These are phyloP conservation scores for Metschnikowia reukaufii DNA, from an alignment of 805 yeast species.

Conservation along the genomic window DNA sequence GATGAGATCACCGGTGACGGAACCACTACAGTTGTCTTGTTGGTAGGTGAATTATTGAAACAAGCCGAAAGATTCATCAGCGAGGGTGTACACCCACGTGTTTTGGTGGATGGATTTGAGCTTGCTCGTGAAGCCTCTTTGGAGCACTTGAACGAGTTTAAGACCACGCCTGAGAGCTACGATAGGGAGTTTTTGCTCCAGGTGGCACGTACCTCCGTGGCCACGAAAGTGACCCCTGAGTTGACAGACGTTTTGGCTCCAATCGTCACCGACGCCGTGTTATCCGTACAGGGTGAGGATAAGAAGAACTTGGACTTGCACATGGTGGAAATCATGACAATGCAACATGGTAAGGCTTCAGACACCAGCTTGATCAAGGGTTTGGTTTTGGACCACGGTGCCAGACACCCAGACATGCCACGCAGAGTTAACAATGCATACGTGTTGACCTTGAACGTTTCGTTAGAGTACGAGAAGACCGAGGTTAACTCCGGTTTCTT, in stretches of 20 bases:
- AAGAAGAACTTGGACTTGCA: slow-evolving; percentile 75
- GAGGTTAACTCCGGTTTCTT: slow-evolving; percentile 96
- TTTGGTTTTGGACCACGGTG: slow-evolving; percentile 95
- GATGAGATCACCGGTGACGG: slow-evolving; percentile 99
- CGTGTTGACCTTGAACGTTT: slow-evolving; percentile 86
- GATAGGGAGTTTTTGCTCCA: slow-evolving; percentile 88
- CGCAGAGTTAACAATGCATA: slow-evolving; percentile 77
- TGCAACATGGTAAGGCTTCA: slow-evolving; percentile 88
- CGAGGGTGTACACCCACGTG: slow-evolving; percentile 96
- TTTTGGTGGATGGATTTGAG: slow-evolving; percentile 93
- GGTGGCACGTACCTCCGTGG: slow-evolving; percentile 85
- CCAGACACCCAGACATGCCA: slow-evolving; percentile 99
- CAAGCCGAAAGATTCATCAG: slow-evolving; percentile 90
- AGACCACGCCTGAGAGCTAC: slow-evolving; percentile 49
- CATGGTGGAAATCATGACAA: slow-evolving; percentile 97
- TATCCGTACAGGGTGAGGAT: slow-evolving; percentile 58
- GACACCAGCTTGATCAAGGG: slow-evolving; percentile 86
- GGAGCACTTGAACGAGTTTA: slow-evolving; percentile 66
- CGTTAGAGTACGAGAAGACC: slow-evolving; percentile 94
- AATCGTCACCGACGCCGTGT: slow-evolving; percentile 93
- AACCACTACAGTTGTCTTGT: slow-evolving; percentile 89
- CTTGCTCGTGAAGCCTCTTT: slow-evolving; percentile 76
- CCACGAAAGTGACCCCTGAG: slow-evolving; percentile 81
- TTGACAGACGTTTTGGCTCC: slow-evolving; percentile 83
- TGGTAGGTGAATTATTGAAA: slow-evolving; percentile 91